Evolutionary conservation across 768 basidiomycete species (phyloP).

Genomic region (Vararia minispora): DNA sequence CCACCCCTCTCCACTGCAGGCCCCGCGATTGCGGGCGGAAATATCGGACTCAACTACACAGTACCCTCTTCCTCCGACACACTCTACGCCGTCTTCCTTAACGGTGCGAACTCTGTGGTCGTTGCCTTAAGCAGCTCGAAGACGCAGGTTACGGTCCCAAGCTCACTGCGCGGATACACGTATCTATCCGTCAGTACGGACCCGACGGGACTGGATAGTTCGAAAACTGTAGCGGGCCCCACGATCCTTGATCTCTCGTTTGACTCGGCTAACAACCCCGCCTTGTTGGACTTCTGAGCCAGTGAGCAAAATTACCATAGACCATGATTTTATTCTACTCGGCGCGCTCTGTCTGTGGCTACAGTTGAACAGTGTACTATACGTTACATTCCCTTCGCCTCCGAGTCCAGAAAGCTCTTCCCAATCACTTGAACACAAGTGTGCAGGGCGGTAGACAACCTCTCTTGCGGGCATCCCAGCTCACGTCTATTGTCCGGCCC

Average conservation of each 20-base stretch:
- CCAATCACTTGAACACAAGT: no score
- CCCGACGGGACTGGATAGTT: slow-evolving; percentile 6
- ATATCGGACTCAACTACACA: slow-evolving; percentile 4
- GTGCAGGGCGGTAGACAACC: no score
- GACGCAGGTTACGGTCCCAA: slow-evolving; percentile 8
- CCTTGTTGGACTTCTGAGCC: no score
- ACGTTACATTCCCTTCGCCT: no score
- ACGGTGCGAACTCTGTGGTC: slow-evolving; percentile 9
- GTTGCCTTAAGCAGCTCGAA: slow-evolving; percentile 7
- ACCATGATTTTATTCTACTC: no score
- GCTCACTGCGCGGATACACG: slow-evolving; percentile 5
- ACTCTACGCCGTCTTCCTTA: slow-evolving; percentile 12
- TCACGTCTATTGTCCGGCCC: no score
- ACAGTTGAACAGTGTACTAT: no score
- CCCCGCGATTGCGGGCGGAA: slow-evolving; percentile 6
- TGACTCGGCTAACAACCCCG: no score
- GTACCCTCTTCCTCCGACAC: background rate
- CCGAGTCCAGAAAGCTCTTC: no score
- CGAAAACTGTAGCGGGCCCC: slow-evolving; percentile 11
- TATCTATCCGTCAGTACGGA: slow-evolving; percentile 10
- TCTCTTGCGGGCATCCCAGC: no score
- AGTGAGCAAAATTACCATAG: no score
- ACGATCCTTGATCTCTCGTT: slow-evolving; percentile 11
- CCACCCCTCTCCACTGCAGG: slow-evolving; percentile 29
- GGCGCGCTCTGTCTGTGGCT: no score